A percentile compares a stretch with the other conserved stretches of the same genome.
Conservation (phyloP, 257 asterid species). For the Nicotiana noctiflora region DNA sequence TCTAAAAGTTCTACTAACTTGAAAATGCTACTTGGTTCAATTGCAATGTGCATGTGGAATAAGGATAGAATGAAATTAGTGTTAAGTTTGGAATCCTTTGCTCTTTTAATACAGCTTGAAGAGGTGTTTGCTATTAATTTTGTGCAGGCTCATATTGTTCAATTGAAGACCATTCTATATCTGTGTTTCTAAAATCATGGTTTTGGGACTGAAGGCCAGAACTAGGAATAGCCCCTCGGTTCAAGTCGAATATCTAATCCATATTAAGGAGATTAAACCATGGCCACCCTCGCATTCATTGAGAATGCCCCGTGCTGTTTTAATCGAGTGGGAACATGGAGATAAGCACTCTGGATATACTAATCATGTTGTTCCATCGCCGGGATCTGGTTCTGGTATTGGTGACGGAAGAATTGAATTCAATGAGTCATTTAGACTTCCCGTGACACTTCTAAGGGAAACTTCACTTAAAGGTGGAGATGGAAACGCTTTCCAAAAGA, state of each 20-base stretch:
- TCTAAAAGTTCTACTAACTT: not conserved
- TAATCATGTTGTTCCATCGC: not conserved
- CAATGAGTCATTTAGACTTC: conserved; percentile 58
- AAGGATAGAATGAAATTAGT: not conserved
- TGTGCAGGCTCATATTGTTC: not conserved
- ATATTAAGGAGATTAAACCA: conserved; percentile 58
- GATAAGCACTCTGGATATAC: conserved; percentile 53
- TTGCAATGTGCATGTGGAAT: not conserved
- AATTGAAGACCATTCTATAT: not conserved
- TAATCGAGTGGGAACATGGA: conserved; percentile 73
- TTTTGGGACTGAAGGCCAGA: conserved; percentile 61
- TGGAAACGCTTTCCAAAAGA: conserved; percentile 42
- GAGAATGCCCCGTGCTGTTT: conserved; percentile 52
- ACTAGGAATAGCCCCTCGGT: conserved; percentile 44
- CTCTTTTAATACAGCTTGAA: not conserved
- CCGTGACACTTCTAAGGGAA: conserved; percentile 40
- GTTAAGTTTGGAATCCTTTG: not conserved
- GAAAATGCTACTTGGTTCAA: not conserved
- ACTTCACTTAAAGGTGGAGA: conserved; percentile 27
- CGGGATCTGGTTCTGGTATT: conserved; percentile 32
- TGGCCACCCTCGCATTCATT: conserved; percentile 80
- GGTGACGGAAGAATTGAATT: conserved; percentile 54
- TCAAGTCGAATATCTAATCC: conserved; percentile 46
- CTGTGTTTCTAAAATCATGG: conserved; percentile 45
- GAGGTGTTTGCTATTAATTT: not conserved